Percentiles rank a stretch among this genome's conserved stretches.
These are phyloP conservation scores for Cnidoscolus chayamansa DNA, from an alignment of 441 rosid species.

Conservation along the genomic window DNA sequence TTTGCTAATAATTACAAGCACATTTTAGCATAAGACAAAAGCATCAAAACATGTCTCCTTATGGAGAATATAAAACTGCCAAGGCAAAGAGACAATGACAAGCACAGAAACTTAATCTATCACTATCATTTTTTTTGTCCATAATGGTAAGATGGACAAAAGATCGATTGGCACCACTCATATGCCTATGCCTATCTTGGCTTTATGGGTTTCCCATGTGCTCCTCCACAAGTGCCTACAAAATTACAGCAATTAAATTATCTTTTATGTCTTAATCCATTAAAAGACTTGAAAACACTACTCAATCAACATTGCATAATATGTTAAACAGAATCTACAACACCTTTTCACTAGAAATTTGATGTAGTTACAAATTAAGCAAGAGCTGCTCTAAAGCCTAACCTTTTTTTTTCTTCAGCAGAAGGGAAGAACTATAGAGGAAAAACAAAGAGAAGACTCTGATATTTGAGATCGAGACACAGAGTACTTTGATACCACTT, in stretches of 20 bases:
- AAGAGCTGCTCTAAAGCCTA: slow-evolving; percentile 30
- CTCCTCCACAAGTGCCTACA: slow-evolving; percentile 31
- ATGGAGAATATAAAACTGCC: slow-evolving; percentile 5
- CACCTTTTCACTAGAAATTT: slow-evolving; percentile 26
- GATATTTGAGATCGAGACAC: slow-evolving; percentile 17
- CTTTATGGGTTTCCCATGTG: slow-evolving; percentile 43
- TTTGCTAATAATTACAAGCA: neutral
- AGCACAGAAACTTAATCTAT: slow-evolving; percentile 30
- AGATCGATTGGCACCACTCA: slow-evolving; percentile 32
- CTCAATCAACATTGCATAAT: slow-evolving; percentile 17
- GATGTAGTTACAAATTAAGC: slow-evolving; percentile 31
- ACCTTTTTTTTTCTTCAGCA: slow-evolving; percentile 8
- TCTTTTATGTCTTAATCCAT: slow-evolving; percentile 6
- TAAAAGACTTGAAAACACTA: neutral
- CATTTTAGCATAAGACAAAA: slow-evolving; percentile 7
- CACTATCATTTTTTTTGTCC: slow-evolving; percentile 26
- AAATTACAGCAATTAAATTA: slow-evolving; percentile 20
- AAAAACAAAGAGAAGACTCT: slow-evolving; percentile 9
- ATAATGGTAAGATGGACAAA: slow-evolving; percentile 21
- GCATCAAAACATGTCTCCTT: neutral
- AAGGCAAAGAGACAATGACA: slow-evolving; percentile 24
- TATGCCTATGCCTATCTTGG: slow-evolving; percentile 30
- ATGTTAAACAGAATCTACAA: slow-evolving; percentile 27
- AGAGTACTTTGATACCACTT: slow-evolving; percentile 22
- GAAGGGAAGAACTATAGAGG: slow-evolving; percentile 1